phyloP scores from a whole-genome alignment of 768 basidiomycete genomes.

The Cubamyces lactineus region DNA sequence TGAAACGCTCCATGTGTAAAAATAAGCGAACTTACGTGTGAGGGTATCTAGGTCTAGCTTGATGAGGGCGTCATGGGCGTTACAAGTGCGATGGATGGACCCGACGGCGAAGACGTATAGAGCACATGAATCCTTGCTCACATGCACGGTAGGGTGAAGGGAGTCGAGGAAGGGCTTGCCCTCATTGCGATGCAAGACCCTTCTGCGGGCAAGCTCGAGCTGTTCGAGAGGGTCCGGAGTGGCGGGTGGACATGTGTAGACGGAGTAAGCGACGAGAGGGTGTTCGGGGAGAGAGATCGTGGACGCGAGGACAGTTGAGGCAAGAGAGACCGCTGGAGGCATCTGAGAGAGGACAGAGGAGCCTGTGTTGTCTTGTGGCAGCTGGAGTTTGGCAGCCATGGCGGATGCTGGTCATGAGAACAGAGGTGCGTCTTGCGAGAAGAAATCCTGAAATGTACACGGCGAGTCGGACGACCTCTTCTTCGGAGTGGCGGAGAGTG shows the following conservation, averaged over 20 bases:
- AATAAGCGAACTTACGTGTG: conserved; percentile 45
- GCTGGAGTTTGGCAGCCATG: conserved; percentile 34
- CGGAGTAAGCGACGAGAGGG: conserved; percentile 49
- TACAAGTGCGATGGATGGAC: conserved; percentile 37
- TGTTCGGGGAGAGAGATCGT: conserved; percentile 48
- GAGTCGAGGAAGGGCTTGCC: conserved; percentile 49
- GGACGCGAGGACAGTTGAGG: conserved; percentile 50
- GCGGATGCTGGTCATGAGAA: conserved; percentile 10
- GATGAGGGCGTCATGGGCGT: conserved; percentile 39
- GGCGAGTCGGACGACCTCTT: not conserved
- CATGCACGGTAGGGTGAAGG: conserved; percentile 53
- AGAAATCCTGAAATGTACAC: not conserved
- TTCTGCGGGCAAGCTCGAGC: conserved; percentile 60
- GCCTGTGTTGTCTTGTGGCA: conserved; percentile 38
- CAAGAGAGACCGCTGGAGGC: conserved; percentile 38
- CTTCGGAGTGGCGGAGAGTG: not conserved
- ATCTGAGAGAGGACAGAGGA: conserved; percentile 34
- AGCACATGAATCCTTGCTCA: conserved; percentile 45
- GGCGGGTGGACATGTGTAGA: conserved; percentile 42
- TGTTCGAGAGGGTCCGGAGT: conserved; percentile 39
- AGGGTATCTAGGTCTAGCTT: conserved; percentile 53
- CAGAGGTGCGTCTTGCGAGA: not conserved
- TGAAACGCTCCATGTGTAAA: not conserved
- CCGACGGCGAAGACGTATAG: conserved; percentile 65
- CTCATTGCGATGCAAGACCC: conserved; percentile 44